Base-by-base conservation (phyloP, 2,329 filamentous ascomycete genomes). In the Trichoderma sp. region DNA sequence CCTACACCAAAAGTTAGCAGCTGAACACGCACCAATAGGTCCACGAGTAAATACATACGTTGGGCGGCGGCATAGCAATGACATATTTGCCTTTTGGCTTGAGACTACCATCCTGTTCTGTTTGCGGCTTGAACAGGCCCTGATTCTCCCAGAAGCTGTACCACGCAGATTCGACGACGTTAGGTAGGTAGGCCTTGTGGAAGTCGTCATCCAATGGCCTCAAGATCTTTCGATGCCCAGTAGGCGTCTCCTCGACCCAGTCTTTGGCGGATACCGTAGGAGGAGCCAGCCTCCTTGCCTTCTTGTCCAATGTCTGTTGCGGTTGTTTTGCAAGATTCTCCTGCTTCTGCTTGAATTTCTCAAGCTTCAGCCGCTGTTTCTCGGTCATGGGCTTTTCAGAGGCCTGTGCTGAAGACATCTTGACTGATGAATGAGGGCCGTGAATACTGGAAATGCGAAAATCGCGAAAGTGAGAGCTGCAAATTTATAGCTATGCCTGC, bases 111-210 rank as follows among this genome's bases (percentile, higher is more conserved):
- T 90, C 91, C 73, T 94, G 88, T 47, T 84, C 79, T 43, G 84
- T 87, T 77, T 93, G 87, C 37, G 92, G 93, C 82, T 92, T 86
- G 84, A 96, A 96, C 82, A 93, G 94, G 68, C 92, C 93, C 72
- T 91, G 86, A 83, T 93, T 91, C 83, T 97, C 92, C 94, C 94
- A 97, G 92, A 93, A 97, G 71, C 91, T 86, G 75, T 94, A 94
- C 87, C 93, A 94, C n/a, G 91, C 92, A 35, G 88, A 89, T 83
- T 97, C 94, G 71, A 97, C 93, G 69, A 90, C 91, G 71, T 88
- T 87, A 43, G 94, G 94, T 75, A 93, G 91, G 81, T 97, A 97
- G 60, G 93, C 92, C 78, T 93, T 93, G 80, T 89, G 88, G 76
- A 89, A 86, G 19, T 88, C 88, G 76, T 92, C 88, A 70, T 92